Conservation (phyloP, 1,139 yeast genomes). For the Debaryomyces fabryi region DNA sequence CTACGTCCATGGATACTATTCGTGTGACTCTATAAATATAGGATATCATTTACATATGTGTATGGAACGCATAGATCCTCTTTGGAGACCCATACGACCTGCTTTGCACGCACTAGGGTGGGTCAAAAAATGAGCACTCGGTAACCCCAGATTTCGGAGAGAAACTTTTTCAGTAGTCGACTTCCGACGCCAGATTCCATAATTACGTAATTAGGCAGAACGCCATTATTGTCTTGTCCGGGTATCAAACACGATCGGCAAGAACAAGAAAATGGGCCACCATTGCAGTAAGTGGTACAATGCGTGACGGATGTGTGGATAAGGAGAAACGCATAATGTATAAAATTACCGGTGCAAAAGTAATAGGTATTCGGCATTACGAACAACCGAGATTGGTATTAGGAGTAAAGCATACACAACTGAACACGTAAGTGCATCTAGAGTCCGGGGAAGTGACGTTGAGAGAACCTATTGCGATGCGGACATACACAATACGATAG, state of each 20-base stretch:
- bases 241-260: background rate
- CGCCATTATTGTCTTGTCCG: background rate
- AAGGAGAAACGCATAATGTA: background rate
- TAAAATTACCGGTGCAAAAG: background rate
- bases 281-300: background rate
- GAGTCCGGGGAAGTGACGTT: background rate
- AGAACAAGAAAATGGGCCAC: background rate
- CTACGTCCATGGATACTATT: background rate
- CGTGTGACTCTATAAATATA: background rate
- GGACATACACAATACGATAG: background rate
- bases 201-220: constrained; percentile 5
- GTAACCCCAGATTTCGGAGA: constrained; percentile 19
- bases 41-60: no score
- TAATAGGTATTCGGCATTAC: background rate
- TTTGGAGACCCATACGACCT: background rate
- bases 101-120: background rate
- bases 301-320: background rate
- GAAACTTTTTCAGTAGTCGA: constrained; percentile 1
- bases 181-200: constrained; percentile 6
- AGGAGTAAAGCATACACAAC: background rate
- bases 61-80: no score
- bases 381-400: background rate
- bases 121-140: background rate
- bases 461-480: background rate
- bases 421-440: background rate